phyloP scores from a whole-genome alignment of 139 green algal species.

The Spirogloea muscicola region DNA sequence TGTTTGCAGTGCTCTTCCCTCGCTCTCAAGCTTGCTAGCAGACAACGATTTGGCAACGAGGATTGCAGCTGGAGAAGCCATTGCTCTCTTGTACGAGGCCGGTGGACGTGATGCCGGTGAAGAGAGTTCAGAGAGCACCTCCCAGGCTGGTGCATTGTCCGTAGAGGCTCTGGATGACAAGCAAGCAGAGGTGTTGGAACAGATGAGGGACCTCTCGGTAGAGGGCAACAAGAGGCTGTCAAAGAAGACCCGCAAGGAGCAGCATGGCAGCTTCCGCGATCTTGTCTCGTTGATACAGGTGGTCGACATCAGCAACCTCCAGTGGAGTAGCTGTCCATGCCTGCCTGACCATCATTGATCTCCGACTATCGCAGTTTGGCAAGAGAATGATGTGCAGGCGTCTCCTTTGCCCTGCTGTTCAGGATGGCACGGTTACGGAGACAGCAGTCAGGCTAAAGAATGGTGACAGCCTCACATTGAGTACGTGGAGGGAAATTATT shows the following conservation, averaged over 20 bases:
- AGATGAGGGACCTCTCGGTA: conserved; percentile 27
- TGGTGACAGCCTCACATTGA: conserved; percentile 10
- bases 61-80: too few species aligned
- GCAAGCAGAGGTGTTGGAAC: conserved; percentile 31
- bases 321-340: neutral
- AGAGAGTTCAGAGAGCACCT: too few species aligned
- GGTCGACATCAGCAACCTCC: neutral
- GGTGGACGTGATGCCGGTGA: too few species aligned
- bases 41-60: too few species aligned
- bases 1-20: too few species aligned
- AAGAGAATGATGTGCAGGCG: conserved; percentile 1
- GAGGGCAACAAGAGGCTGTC: conserved; percentile 17
- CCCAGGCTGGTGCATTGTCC: too few species aligned
- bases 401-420: neutral
- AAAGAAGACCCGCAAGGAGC: conserved; percentile 12
- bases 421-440: conserved; percentile 17
- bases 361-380: neutral
- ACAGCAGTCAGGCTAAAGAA: conserved; percentile 31
- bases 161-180: too few species aligned
- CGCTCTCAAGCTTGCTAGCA: too few species aligned
- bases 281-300: conserved; percentile 26
- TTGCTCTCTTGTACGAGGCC: too few species aligned
- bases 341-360: neutral
- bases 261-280: conserved; percentile 31
- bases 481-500: conserved; percentile 34